Evolutionary conservation across 768 basidiomycete species (phyloP).

Genomic region (Tulasnella sp.): DNA sequence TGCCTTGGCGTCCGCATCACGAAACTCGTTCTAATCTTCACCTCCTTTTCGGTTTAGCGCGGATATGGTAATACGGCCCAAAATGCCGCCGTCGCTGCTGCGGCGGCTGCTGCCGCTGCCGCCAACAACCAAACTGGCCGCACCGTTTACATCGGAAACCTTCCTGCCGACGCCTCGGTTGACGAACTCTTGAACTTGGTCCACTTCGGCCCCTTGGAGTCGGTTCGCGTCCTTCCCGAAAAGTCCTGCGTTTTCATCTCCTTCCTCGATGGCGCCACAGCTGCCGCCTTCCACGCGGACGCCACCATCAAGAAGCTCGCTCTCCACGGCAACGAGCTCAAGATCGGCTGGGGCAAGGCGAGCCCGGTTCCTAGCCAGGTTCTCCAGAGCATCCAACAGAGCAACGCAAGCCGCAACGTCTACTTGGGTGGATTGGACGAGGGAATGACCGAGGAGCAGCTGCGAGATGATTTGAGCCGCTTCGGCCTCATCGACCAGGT

Average conservation of each 20-base stretch:
- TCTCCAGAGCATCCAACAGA: constrained; percentile 81
- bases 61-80: constrained; percentile 23
- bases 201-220: constrained; percentile 95
- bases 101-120: constrained; percentile 64
- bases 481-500: constrained; percentile 98
- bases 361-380: constrained; percentile 83
- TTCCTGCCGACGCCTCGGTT: constrained; percentile 91
- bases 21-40: neutral
- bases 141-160: constrained; percentile 95
- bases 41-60: constrained; percentile 18
- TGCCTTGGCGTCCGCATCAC: constrained; percentile 12
- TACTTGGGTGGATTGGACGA: constrained; percentile 94
- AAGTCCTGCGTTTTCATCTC: constrained; percentile 98
- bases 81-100: constrained; percentile 55
- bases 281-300: constrained; percentile 96
- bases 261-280: constrained; percentile 89
- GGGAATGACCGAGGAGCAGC: constrained; percentile 81
- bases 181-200: constrained; percentile 98
- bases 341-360: constrained; percentile 98
- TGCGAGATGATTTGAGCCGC: constrained; percentile 84
- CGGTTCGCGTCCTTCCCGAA: constrained; percentile 89
- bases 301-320: constrained; percentile 91
- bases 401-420: constrained; percentile 92
- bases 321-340: constrained; percentile 92
- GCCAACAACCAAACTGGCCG: constrained; percentile 64